A percentile compares a stretch with the other conserved stretches of the same genome.
Evolutionary conservation across 768 basidiomycete genomes (phyloP).

Genomic region (Naematelia aurantialba): DNA sequence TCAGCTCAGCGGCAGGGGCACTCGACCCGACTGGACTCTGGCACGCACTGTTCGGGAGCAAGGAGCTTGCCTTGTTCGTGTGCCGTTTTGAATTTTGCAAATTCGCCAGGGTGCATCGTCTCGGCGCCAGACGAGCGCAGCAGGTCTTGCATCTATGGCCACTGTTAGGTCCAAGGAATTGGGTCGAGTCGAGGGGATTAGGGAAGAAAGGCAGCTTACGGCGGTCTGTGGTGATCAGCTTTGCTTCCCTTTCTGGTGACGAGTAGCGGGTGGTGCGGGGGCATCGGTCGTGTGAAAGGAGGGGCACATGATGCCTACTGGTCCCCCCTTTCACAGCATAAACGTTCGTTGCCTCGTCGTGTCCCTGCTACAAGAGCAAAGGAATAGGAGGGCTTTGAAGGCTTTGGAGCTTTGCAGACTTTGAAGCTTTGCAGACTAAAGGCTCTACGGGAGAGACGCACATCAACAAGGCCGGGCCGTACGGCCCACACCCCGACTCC

Average conservation of each 20-base stretch:
- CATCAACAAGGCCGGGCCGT: conserved; percentile 80
- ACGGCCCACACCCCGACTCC: conserved; percentile 67
- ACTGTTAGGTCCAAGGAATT: too few relatives aligned
- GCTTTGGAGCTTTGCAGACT: too few relatives aligned
- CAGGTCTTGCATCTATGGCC: conserved; percentile 50
- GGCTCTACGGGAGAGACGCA: conserved; percentile 18
- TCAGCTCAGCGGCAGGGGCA: neutral
- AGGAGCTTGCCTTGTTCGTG: conserved; percentile 68
- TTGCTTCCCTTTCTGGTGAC: too few relatives aligned
- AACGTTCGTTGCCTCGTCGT: too few relatives aligned
- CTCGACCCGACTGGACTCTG: conserved; percentile 30
- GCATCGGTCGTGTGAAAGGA: too few relatives aligned
- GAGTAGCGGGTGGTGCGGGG: too few relatives aligned
- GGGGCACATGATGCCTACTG: too few relatives aligned
- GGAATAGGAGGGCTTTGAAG: too few relatives aligned
- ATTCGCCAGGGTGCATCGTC: conserved; percentile 59
- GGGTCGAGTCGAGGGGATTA: too few relatives aligned
- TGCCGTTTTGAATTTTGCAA: conserved; percentile 60
- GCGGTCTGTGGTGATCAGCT: conserved; percentile 41
- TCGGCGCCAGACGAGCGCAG: conserved; percentile 41
- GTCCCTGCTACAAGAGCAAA: too few relatives aligned
- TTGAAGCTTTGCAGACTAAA: too few relatives aligned
- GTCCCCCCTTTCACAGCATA: too few relatives aligned
- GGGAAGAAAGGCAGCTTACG: conserved; percentile 1
- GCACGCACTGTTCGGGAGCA: conserved; percentile 67